These are phyloP conservation scores for Ophiobolus disseminans DNA, from an alignment of 2,329 filamentous ascomycete genomes.

Conservation along the genomic window DNA sequence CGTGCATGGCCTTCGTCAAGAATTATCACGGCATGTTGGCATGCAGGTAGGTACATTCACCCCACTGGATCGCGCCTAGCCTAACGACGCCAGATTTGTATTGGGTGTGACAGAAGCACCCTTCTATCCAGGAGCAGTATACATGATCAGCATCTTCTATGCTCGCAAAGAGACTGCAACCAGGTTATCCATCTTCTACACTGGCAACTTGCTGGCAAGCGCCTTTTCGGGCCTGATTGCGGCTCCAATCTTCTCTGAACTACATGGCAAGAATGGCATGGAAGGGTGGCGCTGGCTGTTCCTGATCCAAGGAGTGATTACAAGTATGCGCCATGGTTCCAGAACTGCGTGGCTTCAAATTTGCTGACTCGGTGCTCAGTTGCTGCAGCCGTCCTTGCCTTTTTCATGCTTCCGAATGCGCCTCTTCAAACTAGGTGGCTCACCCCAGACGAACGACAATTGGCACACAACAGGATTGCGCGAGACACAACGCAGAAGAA, in stretches of 20 bases:
- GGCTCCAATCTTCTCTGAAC: conserved; percentile 41
- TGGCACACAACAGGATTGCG: conserved; percentile 39
- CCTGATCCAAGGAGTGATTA: conserved; percentile 50
- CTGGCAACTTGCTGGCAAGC: conserved; percentile 49
- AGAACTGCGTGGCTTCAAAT: conserved; percentile 44
- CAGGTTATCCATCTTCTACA: conserved; percentile 45
- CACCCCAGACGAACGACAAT: conserved; percentile 51
- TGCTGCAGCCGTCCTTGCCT: conserved; percentile 19
- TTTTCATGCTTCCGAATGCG: conserved; percentile 30
- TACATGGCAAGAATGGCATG: conserved; percentile 51
- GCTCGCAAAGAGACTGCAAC: conserved; percentile 45
- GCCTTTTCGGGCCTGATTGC: conserved; percentile 53
- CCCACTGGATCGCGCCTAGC: neutral
- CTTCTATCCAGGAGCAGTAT: conserved; percentile 44
- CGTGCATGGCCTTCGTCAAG: conserved; percentile 34
- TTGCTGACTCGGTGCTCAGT: conserved; percentile 51
- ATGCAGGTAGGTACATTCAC: conserved; percentile 12
- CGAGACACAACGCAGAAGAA: conserved; percentile 53
- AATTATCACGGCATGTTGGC: conserved; percentile 43
- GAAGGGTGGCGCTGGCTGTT: conserved; percentile 55
- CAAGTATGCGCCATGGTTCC: conserved; percentile 20
- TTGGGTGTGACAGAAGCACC: conserved; percentile 39
- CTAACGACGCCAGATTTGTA: conserved; percentile 22
- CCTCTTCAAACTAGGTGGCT: conserved; percentile 53
- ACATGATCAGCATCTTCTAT: conserved; percentile 47